Conservation (phyloP, 2,329 filamentous ascomycete species). For the Neoascochyta sp. region DNA sequence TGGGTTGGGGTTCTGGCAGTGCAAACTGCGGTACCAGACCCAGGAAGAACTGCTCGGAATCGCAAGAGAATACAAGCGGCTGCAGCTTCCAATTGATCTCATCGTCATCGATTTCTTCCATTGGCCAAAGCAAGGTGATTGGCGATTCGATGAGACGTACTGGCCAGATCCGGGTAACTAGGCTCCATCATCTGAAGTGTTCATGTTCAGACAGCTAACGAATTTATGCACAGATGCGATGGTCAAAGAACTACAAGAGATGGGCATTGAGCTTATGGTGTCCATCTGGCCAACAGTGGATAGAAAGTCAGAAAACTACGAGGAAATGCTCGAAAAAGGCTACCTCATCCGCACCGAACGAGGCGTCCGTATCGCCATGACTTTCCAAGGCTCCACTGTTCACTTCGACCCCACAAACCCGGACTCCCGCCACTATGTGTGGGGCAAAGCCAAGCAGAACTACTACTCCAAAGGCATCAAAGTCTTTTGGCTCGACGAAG, state of each 20-base stretch:
- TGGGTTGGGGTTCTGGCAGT: slow-evolving; percentile 66
- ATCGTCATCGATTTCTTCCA: slow-evolving; percentile 69
- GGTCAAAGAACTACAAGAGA: slow-evolving; percentile 56
- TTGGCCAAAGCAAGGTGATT: slow-evolving; percentile 64
- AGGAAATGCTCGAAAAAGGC: slow-evolving; percentile 59
- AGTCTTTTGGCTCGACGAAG: slow-evolving; percentile 67
- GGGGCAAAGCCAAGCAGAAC: slow-evolving; percentile 56
- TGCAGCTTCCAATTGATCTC: slow-evolving; percentile 57
- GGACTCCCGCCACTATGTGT: slow-evolving; percentile 56
- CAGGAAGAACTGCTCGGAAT: slow-evolving; percentile 61
- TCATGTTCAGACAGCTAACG: neutral
- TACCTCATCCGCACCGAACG: slow-evolving; percentile 59
- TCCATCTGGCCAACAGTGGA: slow-evolving; percentile 68
- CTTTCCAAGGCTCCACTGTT: slow-evolving; percentile 56
- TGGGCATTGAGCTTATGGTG: slow-evolving; percentile 64
- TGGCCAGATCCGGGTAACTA: slow-evolving; percentile 57
- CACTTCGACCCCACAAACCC: slow-evolving; percentile 65
- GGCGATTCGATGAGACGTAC: slow-evolving; percentile 61
- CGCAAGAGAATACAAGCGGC: slow-evolving; percentile 56
- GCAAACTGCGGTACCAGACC: slow-evolving; percentile 62
- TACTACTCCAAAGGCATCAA: slow-evolving; percentile 62
- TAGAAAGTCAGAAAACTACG: slow-evolving; percentile 55
- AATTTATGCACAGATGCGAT: slow-evolving; percentile 49
- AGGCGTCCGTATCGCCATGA: slow-evolving; percentile 57
- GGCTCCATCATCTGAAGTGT: too few species aligned